Percentiles rank a stretch among this genome's conserved stretches.
phyloP scores from a whole-genome alignment of 257 asterid species.

The Petunia axillaris region DNA sequence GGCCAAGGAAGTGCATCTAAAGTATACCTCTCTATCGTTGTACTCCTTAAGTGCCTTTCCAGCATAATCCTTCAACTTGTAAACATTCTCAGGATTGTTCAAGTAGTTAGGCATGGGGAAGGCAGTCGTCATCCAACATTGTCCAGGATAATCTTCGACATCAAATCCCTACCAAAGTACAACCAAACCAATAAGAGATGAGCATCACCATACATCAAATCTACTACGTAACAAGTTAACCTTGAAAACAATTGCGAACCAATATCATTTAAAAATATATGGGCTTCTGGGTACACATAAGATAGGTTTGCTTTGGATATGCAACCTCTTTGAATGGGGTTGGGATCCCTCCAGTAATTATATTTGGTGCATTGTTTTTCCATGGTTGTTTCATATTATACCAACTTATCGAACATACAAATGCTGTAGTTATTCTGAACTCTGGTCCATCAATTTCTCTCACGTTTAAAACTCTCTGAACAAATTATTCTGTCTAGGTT shows the following conservation, averaged over 20 bases:
- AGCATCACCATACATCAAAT: background rate
- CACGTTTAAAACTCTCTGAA: too few relatives aligned
- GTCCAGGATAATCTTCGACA: background rate
- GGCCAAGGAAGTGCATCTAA: background rate
- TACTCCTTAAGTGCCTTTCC: background rate
- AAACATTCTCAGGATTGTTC: background rate
- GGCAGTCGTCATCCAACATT: background rate
- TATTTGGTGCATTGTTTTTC: too few relatives aligned
- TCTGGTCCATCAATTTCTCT: too few relatives aligned
- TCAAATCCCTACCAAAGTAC: constrained; percentile 18
- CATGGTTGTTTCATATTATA: too few relatives aligned
- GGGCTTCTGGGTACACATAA: background rate
- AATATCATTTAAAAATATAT: background rate
- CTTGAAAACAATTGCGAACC: background rate
- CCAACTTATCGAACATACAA: too few relatives aligned
- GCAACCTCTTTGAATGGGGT: too few relatives aligned
- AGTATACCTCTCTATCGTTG: background rate
- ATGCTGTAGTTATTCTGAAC: too few relatives aligned
- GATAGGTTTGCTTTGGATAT: too few relatives aligned
- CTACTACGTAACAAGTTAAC: background rate
- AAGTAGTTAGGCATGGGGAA: background rate
- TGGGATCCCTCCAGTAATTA: too few relatives aligned
- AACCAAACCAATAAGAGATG: background rate
- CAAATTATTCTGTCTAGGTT: too few relatives aligned
- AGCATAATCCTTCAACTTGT: background rate